phyloP scores from a whole-genome alignment of 495 filamentous ascomycete genomes.

The Lichina pygmaea region DNA sequence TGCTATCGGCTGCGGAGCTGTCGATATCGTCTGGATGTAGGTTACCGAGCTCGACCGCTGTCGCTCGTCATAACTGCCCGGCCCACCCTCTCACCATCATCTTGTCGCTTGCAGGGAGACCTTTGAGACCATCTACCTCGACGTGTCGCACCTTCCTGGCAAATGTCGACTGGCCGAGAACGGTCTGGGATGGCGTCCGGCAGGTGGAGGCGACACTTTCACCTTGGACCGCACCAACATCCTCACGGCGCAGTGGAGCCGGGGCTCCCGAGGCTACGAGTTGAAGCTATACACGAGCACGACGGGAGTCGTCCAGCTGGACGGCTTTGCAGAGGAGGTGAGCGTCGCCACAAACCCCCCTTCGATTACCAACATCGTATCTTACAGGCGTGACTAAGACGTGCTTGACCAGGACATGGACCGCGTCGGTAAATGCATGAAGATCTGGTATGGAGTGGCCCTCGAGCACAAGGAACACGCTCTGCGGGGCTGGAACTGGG shows the following conservation, averaged over 20 bases:
- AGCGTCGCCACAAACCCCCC: constrained; percentile 1
- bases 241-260: constrained; percentile 73
- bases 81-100: too few species aligned
- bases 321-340: constrained; percentile 86
- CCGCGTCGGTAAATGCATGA: constrained; percentile 69
- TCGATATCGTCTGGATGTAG: too few species aligned
- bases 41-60: too few species aligned
- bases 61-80: too few species aligned
- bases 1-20: too few species aligned
- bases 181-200: constrained; percentile 83
- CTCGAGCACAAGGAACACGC: constrained; percentile 83
- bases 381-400: not conserved
- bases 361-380: too few species aligned
- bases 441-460: constrained; percentile 83
- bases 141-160: constrained; percentile 69
- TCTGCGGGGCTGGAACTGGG: constrained; percentile 97
- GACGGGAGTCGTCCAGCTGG: constrained; percentile 70
- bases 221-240: constrained; percentile 69
- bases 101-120: constrained; percentile 33
- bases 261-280: constrained; percentile 77
- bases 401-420: constrained; percentile 45
- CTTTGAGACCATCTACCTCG: constrained; percentile 88
- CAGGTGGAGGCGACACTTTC: constrained; percentile 67
- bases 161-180: constrained; percentile 83
- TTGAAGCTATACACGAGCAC: constrained; percentile 65